A percentile compares a stretch with the other conserved stretches of the same genome.
phyloP scores from a whole-genome alignment of 371 early-diverging fungal species.

The Smittium mucronatum region DNA sequence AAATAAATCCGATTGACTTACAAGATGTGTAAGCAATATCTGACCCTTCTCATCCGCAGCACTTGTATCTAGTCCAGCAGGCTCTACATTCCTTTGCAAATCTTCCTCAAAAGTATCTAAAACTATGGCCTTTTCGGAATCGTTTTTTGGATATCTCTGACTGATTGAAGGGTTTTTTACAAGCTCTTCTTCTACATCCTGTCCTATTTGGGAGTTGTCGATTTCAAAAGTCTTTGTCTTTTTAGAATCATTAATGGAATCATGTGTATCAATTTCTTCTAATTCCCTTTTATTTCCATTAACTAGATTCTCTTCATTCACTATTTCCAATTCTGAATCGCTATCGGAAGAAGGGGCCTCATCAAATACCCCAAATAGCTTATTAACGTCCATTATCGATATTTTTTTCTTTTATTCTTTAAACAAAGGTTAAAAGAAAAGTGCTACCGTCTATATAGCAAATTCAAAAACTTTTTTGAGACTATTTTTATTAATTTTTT shows the following conservation, averaged over 20 bases:
- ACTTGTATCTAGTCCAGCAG: slow-evolving; percentile 47
- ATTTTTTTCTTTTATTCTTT: slow-evolving; percentile 5
- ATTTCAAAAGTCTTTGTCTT: background rate
- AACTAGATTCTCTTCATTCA: background rate
- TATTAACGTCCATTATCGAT: slow-evolving; percentile 12
- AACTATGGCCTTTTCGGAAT: slow-evolving; percentile 40
- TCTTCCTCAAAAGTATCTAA: slow-evolving; percentile 69
- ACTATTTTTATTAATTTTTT: no score
- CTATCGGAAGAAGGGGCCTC: background rate
- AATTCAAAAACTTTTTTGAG: no score
- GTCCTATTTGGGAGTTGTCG: background rate
- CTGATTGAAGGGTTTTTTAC: background rate
- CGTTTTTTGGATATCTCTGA: background rate
- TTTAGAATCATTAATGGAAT: background rate
- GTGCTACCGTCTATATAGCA: no score
- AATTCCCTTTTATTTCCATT: background rate
- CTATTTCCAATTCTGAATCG: background rate
- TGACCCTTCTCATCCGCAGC: slow-evolving; percentile 34
- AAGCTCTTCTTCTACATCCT: background rate
- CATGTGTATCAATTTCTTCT: background rate
- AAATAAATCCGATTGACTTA: background rate
- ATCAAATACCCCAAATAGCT: slow-evolving; percentile 12
- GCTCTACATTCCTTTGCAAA: slow-evolving; percentile 53
- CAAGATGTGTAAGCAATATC: slow-evolving; percentile 27
- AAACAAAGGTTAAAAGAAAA: no score